A percentile compares a stretch with the other conserved stretches of the same genome.
phyloP scores from a whole-genome alignment of 176 grass and related monocot species.

The Cenchrus fungigraminus region DNA sequence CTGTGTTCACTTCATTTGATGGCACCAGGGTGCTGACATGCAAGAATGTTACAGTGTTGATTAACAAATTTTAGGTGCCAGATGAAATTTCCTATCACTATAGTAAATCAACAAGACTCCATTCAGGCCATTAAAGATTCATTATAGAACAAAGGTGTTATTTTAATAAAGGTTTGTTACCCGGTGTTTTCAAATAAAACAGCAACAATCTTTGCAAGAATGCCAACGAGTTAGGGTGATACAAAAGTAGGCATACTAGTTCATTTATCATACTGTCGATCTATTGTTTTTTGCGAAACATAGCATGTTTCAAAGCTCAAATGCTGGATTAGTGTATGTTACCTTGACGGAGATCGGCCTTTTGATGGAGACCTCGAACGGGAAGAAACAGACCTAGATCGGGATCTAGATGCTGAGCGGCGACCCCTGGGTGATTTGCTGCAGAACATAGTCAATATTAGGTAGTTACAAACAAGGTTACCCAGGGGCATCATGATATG shows the following conservation, averaged over 20 bases:
- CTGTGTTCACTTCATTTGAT: not conserved
- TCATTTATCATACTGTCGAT: not conserved
- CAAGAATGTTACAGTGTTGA: not conserved
- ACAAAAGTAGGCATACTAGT: not conserved
- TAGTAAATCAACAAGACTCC: not conserved
- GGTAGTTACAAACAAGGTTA: slow-evolving; percentile 7
- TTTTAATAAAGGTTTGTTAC: not conserved
- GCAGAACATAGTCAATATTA: slow-evolving; percentile 16
- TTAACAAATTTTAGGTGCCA: not conserved
- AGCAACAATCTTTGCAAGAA: not conserved
- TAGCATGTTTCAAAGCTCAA: not conserved
- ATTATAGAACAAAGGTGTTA: not conserved
- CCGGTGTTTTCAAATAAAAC: slow-evolving; percentile 19
- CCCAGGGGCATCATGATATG: not conserved
- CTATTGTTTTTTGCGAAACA: not conserved
- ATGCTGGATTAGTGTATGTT: not conserved
- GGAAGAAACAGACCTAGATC: slow-evolving; percentile 69
- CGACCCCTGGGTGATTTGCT: slow-evolving; percentile 65
- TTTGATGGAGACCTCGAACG: slow-evolving; percentile 60
- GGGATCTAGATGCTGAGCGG: slow-evolving; percentile 59
- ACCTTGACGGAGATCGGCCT: slow-evolving; percentile 60
- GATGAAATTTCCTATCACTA: not conserved
- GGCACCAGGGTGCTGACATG: not conserved
- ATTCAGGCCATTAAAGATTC: not conserved
- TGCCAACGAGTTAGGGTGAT: not conserved